Evolutionary conservation across 2,329 filamentous ascomycete species (phyloP), one percentile per base, ranked within the genome.

Genomic region (Penicillium sp.): DNA sequence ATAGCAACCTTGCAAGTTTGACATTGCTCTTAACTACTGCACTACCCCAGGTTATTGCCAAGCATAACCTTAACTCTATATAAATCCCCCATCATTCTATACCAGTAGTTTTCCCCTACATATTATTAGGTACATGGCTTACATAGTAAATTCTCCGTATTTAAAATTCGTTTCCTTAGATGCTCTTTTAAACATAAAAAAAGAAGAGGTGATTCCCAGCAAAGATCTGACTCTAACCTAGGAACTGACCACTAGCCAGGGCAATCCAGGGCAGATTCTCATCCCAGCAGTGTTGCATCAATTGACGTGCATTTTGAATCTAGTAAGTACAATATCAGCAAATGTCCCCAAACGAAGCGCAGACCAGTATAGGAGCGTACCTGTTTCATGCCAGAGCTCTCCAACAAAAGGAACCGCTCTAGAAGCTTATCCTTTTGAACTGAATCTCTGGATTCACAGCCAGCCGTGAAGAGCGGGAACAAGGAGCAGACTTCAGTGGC

Each of bases 391-490:
- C 90, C 90, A 62, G 87, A 87, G 6, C 82, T 84, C 75, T 93
- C 89, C 1, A 91, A 84, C 19, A 82, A 82, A 69, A 80, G 79
- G 69, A 94, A 80, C 48, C 90, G 80, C 63, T 85, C 82, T 67
- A 90, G 77, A 38, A 93, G 84, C 67, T 84, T 80, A 25, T 77
- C 75, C 50, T 86, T 80, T 64, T 88, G 83, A 3, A 73, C 74
- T 35, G 78, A 67, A 49, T 86, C 82, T 55, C 77, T 77, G 1
- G 86, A 85, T 71, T 94, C 89, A 63, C 89, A 93, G 0, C 90
- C 91, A 1, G 90, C 90, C 1, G 89, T 90, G 73, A 94, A 94
- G 76, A 94, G 86, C 0, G 91, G 90, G 63, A 94, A 93, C 40
- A 94, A 73, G 19, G 90, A 77, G 67, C 89, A 91, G 9, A 85